phyloP scores from a whole-genome alignment of 140 eudicot genomes.

The Cichorium intybus region DNA sequence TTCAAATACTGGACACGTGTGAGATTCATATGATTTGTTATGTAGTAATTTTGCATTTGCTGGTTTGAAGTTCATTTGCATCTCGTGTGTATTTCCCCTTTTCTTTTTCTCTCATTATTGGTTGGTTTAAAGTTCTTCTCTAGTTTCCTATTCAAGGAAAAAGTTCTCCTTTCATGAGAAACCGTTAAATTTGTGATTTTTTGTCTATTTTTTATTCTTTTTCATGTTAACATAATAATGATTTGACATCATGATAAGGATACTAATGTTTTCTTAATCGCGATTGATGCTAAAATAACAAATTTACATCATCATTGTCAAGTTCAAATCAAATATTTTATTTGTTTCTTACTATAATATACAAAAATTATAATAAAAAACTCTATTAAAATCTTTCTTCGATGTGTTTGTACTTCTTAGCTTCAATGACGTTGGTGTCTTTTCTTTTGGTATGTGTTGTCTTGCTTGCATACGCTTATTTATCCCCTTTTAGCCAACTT shows the following conservation, averaged over 20 bases:
- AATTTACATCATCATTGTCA: not conserved
- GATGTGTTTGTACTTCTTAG: too few species aligned
- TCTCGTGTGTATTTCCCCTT: constrained; percentile 26
- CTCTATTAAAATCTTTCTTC: not conserved
- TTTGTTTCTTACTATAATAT: too few species aligned
- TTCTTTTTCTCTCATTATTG: constrained; percentile 27
- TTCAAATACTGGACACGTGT: constrained; percentile 35
- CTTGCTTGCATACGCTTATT: too few species aligned
- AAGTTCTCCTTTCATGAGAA: constrained; percentile 9
- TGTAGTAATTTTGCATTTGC: not conserved
- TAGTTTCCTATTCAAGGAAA: constrained; percentile 14
- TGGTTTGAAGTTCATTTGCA: constrained; percentile 12
- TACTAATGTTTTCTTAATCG: not conserved
- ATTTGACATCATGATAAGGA: not conserved
- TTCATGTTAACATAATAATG: not conserved
- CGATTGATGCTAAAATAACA: not conserved
- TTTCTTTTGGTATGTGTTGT: too few species aligned
- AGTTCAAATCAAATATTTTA: too few species aligned
- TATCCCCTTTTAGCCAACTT: too few species aligned
- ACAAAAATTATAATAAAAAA: too few species aligned
- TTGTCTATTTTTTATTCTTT: not conserved
- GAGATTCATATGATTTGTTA: not conserved
- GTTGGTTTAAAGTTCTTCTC: constrained; percentile 33
- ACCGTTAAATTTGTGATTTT: constrained; percentile 21
- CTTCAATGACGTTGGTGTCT: too few species aligned